phyloP scores from a whole-genome alignment of 495 filamentous ascomycete genomes.

The Aspergillus nanangensis region DNA sequence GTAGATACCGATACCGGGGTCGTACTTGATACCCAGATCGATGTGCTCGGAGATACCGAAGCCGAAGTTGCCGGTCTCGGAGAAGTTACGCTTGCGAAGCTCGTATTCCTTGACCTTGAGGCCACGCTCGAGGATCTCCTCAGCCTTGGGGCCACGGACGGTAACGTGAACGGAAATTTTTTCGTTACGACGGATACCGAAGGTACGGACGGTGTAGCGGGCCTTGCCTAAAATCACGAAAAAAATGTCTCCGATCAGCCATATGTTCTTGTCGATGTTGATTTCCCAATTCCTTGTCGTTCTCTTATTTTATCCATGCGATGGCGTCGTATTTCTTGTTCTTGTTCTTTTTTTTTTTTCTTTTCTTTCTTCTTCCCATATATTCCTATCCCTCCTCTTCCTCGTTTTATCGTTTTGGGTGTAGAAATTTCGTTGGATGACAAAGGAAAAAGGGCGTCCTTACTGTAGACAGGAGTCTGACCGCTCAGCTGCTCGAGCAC shows the following conservation, averaged over 20 bases:
- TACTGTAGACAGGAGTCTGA: conserved; percentile 99
- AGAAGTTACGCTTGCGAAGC: conserved; percentile 98
- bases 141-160: conserved; percentile 98
- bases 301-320: neutral
- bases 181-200: conserved; percentile 99
- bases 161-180: conserved; percentile 99
- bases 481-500: conserved; percentile 98
- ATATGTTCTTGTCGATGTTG: neutral
- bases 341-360: neutral
- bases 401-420: neutral
- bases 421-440: no score
- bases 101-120: conserved; percentile 99
- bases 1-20: conserved; percentile 99
- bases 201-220: conserved; percentile 99
- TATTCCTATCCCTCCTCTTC: neutral
- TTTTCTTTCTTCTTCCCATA: neutral
- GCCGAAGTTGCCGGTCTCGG: conserved; percentile 98
- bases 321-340: neutral
- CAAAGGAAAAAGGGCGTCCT: conserved; percentile 29
- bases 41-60: conserved; percentile 99
- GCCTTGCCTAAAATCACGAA: conserved; percentile 71
- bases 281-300: neutral
- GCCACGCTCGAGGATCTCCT: conserved; percentile 99
- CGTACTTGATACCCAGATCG: conserved; percentile 99
- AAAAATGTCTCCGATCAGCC: conserved; percentile 21